Base-by-base conservation (phyloP, 179 eudicot genomes). In the Carnegiea gigantea region DNA sequence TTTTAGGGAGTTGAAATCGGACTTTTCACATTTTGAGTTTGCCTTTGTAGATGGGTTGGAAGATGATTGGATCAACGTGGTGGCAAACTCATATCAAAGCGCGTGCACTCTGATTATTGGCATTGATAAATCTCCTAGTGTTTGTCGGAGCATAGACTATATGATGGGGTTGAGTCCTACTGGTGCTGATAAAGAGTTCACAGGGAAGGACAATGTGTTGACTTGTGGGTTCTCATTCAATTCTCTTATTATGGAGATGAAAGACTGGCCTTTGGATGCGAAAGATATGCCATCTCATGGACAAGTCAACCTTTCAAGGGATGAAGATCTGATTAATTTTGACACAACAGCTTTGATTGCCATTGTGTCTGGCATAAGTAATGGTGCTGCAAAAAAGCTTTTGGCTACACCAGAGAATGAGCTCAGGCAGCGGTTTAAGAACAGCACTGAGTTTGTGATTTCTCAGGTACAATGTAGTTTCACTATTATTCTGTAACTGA, bases 291-390 rank as follows among this genome's bases (percentile, higher is more conserved):
- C 83, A 33, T 81, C 71, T 72, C 74, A 73, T 62, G 64, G 70
- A 78, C 78, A 77, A 38, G 79, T 71, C 21, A 74, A 76, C 59
- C 72, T 59, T 20, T 46, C 21, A 7, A 53, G 80, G 73, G 80
- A 83, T 64, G 85, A 85, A 21, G 87, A 83, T 68, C 75, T 94
- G 64, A 81, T 94, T n/a, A 96, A 96, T 87, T 91, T 94, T 88
- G 99, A 96, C 81, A 92, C 99, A 33, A 96, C 99, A 75, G 92
- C 93, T 78, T 86, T 96, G 88, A 86, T 96, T 84, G 98, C 98
- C 68, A 83, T 92, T 82, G 88, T 90, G 59, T 94, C 99, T 0
- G 98, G 97, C 73, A 96, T 96, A 78, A 94, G 99, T 84, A 96
- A 94, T 81, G 96, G 96, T 21, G 81, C 87, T 81, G 84, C 93